Evolutionary conservation across 2,329 filamentous ascomycete genomes (phyloP).

Genomic region (Colletotrichum sp.): DNA sequence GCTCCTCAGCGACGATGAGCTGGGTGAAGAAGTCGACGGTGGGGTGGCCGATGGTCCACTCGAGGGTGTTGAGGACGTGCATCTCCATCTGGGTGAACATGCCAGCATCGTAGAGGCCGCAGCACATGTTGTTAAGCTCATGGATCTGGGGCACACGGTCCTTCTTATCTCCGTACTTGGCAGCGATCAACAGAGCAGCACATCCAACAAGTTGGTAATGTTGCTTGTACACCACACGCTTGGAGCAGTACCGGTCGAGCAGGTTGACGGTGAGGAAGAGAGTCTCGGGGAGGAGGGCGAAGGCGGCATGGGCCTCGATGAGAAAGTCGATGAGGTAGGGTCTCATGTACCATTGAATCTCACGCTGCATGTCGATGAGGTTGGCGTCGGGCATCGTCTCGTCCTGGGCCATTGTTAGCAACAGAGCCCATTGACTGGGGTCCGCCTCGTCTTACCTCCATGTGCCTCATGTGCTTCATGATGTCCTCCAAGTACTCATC

Average conservation of each 20-base stretch:
- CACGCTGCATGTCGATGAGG: constrained; percentile 97
- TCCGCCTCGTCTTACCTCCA: constrained; percentile 70
- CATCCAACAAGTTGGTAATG: constrained; percentile 98
- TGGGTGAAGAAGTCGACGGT: constrained; percentile 95
- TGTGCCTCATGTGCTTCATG: constrained; percentile 90
- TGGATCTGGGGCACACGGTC: constrained; percentile 97
- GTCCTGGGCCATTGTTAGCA: constrained; percentile 46
- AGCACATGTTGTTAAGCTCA: constrained; percentile 99
- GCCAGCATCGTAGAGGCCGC: constrained; percentile 95
- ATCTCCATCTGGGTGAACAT: constrained; percentile 99
- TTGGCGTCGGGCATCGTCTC: constrained; percentile 95
- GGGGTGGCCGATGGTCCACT: constrained; percentile 95
- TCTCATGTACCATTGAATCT: constrained; percentile 99
- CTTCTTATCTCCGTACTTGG: constrained; percentile 99
- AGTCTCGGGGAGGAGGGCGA: constrained; percentile 91
- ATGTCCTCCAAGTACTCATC: constrained; percentile 96
- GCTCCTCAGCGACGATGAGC: constrained; percentile 81
- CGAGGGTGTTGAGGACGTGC: constrained; percentile 96
- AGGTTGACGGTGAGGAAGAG: constrained; percentile 97
- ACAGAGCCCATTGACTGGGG: no score
- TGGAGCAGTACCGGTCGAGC: constrained; percentile 96
- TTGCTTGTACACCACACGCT: constrained; percentile 97
- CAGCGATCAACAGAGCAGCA: constrained; percentile 91
- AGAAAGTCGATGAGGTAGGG: constrained; percentile 98
- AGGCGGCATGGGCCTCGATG: constrained; percentile 94